phyloP scores from a whole-genome alignment of 768 basidiomycete species.

The Pleurotus cornucopiae region DNA sequence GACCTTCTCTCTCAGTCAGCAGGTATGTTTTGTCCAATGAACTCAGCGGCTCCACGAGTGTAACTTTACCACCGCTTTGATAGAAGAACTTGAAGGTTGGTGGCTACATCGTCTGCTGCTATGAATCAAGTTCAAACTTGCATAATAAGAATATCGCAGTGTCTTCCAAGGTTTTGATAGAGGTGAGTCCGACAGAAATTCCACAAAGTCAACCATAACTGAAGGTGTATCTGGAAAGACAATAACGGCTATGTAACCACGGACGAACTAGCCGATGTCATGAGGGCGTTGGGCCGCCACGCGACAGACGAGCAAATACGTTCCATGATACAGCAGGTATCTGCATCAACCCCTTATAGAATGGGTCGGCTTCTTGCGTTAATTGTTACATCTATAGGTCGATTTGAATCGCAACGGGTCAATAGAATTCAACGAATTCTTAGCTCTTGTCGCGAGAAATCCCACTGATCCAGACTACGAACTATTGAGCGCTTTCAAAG shows the following conservation, averaged over 20 bases:
- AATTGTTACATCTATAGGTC: slow-evolving; percentile 16
- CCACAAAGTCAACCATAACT: background rate
- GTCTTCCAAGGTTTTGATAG: slow-evolving; percentile 5
- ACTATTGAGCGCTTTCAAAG: slow-evolving; percentile 43
- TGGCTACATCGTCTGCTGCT: background rate
- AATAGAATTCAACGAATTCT: slow-evolving; percentile 45
- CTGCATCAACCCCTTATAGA: background rate
- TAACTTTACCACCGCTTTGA: background rate
- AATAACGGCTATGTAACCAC: slow-evolving; percentile 47
- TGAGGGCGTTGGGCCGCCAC: slow-evolving; percentile 45
- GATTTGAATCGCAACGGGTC: slow-evolving; percentile 40
- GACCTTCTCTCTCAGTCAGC: no score
- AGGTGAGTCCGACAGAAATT: background rate
- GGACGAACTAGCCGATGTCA: slow-evolving; percentile 43
- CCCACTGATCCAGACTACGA: slow-evolving; percentile 40
- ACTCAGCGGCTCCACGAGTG: background rate
- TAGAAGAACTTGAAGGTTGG: slow-evolving; percentile 2
- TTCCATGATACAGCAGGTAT: slow-evolving; percentile 41
- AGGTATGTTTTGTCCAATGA: no score
- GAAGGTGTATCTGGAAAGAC: slow-evolving; percentile 22
- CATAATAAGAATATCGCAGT: background rate
- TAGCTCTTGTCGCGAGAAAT: slow-evolving; percentile 40
- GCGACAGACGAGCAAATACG: slow-evolving; percentile 45
- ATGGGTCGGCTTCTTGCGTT: background rate
- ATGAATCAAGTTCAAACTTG: no score